These are phyloP conservation scores for Ogataea corticis DNA, from an alignment of 805 yeast species.

Conservation along the genomic window DNA sequence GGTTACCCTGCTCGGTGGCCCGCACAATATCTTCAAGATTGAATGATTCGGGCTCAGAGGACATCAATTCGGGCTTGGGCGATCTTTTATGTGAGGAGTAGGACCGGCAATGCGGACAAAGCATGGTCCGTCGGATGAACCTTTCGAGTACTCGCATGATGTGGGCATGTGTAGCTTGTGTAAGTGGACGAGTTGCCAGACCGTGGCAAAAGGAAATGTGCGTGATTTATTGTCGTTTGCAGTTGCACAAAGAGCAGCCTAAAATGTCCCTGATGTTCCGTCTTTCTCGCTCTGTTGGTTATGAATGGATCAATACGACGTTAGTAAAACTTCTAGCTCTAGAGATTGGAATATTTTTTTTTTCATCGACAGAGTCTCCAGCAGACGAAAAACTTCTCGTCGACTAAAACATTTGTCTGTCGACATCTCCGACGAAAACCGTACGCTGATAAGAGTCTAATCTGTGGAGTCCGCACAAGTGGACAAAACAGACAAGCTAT, in stretches of 20 bases:
- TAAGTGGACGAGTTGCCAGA: too few relatives aligned
- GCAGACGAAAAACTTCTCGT: neutral
- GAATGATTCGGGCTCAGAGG: constrained; percentile 4
- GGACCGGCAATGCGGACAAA: neutral
- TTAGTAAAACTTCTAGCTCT: too few relatives aligned
- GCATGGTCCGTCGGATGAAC: neutral
- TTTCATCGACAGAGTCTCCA: neutral
- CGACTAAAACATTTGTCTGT: constrained; percentile 1
- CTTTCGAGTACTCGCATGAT: too few relatives aligned
- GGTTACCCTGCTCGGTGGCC: constrained; percentile 11
- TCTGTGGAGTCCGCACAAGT: neutral
- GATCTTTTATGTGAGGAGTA: neutral
- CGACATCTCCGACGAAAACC: constrained; percentile 22
- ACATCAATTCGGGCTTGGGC: neutral
- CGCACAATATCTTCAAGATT: constrained; percentile 1
- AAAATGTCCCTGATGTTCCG: neutral
- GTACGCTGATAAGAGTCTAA: constrained; percentile 9
- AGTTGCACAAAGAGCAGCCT: too few relatives aligned
- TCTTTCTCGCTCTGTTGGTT: too few relatives aligned
- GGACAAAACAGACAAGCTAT: neutral
- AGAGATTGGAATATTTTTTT: neutral
- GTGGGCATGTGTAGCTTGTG: too few relatives aligned
- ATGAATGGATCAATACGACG: too few relatives aligned
- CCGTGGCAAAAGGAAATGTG: too few relatives aligned
- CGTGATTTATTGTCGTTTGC: too few relatives aligned